Base-by-base conservation (phyloP, 257 asterid genomes). In the Scutellaria galericulata region DNA sequence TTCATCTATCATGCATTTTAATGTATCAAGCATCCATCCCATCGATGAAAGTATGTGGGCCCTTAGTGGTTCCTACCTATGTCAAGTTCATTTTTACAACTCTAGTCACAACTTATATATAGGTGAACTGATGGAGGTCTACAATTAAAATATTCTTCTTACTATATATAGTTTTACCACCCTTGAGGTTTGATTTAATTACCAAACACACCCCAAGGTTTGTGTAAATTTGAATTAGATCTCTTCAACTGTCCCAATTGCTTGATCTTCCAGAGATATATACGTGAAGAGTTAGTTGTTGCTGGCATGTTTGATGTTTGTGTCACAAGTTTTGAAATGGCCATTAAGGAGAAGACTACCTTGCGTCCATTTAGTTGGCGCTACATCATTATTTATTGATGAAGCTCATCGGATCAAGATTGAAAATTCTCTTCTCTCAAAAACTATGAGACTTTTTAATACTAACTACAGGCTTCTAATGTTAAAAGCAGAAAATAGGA, bases 361-460 rank as follows among this genome's bases (percentile, higher is more conserved):
- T 81, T 92, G 75, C 94, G 93, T 44, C 94, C 96, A 64, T 95
- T 95, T 80, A 90, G 90, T 76, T 95, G 99, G 99, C 97, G 99
- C 65, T 95, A 95, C 82, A 89, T 95, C 68, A 92, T 92, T 62
- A n/a, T n/a, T n/a, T n/a, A 95, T 95, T 79, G 99, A 95, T 74
- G 99, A 95, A 80, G 99, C 99, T 77, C 99, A 95, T 79, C 84
- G 99, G 74, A 95, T 95, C 77, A 95, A 95, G 92, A 92, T 92
- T 65, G 99, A 92, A 77, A 95, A 95, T 77, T 92, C 99, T 62
- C 93, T 95, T 68, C 91, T 95, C 74, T 90, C 98, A 18, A 95
- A 95, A 67, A 95, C 98, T 15, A 95, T 95, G 99, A 87, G 99
- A 70, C 90, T 87, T 37, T 95, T 86, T 79, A 95, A 72, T 72